These are phyloP conservation scores for Rosa hybrid DNA, from an alignment of 331 rosid species.

Conservation along the genomic window DNA sequence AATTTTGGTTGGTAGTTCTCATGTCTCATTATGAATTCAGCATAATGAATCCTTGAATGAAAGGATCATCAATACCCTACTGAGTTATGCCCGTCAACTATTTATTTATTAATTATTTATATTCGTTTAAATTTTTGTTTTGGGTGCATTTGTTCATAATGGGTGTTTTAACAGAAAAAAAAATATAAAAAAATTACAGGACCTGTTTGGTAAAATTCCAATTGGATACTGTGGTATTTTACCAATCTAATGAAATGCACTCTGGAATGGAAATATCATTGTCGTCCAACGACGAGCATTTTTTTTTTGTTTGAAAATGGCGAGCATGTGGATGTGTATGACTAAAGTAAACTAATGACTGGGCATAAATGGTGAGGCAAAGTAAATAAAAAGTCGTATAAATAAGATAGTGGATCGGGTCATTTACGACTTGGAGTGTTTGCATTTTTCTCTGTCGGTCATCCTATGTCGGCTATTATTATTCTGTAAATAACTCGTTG, in stretches of 20 bases:
- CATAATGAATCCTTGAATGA: not conserved
- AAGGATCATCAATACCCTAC: not conserved
- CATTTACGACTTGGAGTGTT: not conserved
- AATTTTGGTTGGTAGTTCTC: slow-evolving; percentile 29
- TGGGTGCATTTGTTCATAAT: not conserved
- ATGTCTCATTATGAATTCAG: not conserved
- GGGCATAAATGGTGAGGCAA: not conserved
- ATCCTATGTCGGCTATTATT: not conserved
- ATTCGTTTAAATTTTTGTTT: not conserved
- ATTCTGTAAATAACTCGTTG: not conserved
- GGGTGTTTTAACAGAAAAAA: not conserved
- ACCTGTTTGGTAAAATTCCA: not conserved
- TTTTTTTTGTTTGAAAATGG: not conserved
- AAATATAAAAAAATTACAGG: too few species aligned
- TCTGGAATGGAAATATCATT: not conserved
- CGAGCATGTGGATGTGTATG: not conserved
- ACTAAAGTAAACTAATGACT: not conserved
- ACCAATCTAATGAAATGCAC: not conserved
- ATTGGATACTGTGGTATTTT: not conserved
- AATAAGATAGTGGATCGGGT: not conserved
- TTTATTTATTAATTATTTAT: not conserved
- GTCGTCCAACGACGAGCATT: not conserved
- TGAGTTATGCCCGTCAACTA: not conserved
- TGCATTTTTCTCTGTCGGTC: not conserved
- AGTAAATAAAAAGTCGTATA: not conserved